Evolutionary conservation across 148 eudicot genomes (phyloP), one percentile per base, ranked within the genome.

Genomic region (Amaranthus hypochondriacus): DNA sequence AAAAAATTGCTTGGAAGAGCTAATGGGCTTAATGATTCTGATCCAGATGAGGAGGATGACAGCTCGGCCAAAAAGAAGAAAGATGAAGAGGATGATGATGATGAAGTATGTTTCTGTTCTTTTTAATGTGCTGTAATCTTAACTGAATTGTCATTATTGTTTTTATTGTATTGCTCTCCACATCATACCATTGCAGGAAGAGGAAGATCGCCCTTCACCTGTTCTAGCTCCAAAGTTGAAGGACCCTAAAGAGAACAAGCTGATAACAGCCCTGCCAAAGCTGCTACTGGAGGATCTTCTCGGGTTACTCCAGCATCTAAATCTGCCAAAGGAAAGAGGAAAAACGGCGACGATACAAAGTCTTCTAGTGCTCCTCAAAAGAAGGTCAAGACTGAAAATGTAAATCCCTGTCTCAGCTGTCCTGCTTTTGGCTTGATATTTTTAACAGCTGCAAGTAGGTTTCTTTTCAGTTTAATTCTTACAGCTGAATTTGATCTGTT

Each of bases 291-390:
- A 10, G 88, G 80, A 66, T 73, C 96, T 72, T 78, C 86, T 56
- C 87, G 92, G 63, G 93, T 89, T 64, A 87, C 97, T 66, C 88
- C 97, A 50, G 57, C 91, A 56, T 76, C 93, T 55, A 95, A 95
- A 82, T 87, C 98, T 12, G 69, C 88, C 0, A 95, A 95, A 86
- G 97, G 87, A n/a, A 95, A 95, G 83, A 88, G 98, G 62, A 95
- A 95, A 81, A 88, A 75, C 64, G 86, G 82, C 2, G 98, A 95
- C 55, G 96, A 91, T 70, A 66, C 84, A 59, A 92, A 88, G 82
- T 9, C 93, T 73, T 74, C 84, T 68, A 85, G 67, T 72, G 79
- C 83, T 56, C 87, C 92, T 74, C 62, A 81, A 15, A 95, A 94
- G 83, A 95, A 95, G 85, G 89, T 84, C 21, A 95, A 95, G 83